Evolutionary conservation across 73 alveolate genomes (phyloP).

Genomic region (Durusdinium trenchii): DNA sequence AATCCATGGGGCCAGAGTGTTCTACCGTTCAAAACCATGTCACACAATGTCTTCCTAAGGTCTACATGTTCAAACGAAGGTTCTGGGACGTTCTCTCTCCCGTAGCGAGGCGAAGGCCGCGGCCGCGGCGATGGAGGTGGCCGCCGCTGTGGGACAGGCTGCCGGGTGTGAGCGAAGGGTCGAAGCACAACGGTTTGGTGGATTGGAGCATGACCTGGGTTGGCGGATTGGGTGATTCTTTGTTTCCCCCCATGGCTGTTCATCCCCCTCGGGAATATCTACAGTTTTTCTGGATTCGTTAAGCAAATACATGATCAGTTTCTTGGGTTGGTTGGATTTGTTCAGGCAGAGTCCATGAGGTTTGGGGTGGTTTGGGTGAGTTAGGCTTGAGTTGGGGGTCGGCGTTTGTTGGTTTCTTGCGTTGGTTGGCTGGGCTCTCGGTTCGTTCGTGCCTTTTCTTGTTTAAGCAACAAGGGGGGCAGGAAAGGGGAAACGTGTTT

Average conservation of each 20-base stretch:
- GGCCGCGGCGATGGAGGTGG: constrained; percentile 23
- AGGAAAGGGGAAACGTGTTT: too few relatives aligned
- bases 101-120: not conserved
- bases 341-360: not conserved
- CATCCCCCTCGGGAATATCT: too few relatives aligned
- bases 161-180: not conserved
- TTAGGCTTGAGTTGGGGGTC: not conserved
- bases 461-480: too few relatives aligned
- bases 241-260: too few relatives aligned
- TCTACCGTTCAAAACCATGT: too few relatives aligned
- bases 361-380: not conserved
- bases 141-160: constrained; percentile 46
- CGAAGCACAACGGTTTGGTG: too few relatives aligned
- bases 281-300: too few relatives aligned
- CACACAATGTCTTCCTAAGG: too few relatives aligned
- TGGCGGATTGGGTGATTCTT: not conserved
- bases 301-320: too few relatives aligned
- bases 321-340: not conserved
- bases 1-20: too few relatives aligned
- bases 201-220: not conserved
- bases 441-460: not conserved
- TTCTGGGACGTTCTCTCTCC: not conserved
- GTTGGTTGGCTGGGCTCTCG: not conserved
- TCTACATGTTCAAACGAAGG: too few relatives aligned
- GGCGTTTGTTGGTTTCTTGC: not conserved